Conservation (phyloP, 805 yeast species). For the Candida caryicola region DNA sequence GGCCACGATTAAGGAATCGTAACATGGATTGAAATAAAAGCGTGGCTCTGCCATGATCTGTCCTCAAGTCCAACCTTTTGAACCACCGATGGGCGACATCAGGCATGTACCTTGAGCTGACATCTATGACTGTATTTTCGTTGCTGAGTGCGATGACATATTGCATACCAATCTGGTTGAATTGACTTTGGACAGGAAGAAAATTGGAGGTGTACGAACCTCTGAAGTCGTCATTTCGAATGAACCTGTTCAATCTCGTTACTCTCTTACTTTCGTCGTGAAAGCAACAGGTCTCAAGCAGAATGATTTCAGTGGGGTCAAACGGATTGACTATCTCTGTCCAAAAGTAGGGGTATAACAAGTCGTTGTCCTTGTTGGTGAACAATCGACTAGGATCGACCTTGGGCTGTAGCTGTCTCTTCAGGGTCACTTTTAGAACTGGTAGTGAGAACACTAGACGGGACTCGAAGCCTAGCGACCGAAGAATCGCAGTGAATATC, state of each 20-base stretch:
- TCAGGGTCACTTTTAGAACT: slow-evolving; percentile 13
- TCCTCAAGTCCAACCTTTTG: slow-evolving; percentile 24
- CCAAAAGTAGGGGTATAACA: slow-evolving; percentile 37
- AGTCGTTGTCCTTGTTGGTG: slow-evolving; percentile 28
- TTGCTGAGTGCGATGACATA: slow-evolving; percentile 23
- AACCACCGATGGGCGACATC: slow-evolving; percentile 31
- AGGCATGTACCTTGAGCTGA: slow-evolving; percentile 30
- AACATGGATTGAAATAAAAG: slow-evolving; percentile 25
- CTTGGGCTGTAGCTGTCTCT: slow-evolving; percentile 21
- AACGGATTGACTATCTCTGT: slow-evolving; percentile 34
- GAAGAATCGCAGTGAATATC: slow-evolving; percentile 26
- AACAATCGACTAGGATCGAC: slow-evolving; percentile 16
- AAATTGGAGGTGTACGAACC: slow-evolving; percentile 14
- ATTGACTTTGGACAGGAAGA: slow-evolving; percentile 20
- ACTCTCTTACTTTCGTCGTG: slow-evolving; percentile 26
- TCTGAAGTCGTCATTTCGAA: neutral
- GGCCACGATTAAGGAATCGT: slow-evolving; percentile 15
- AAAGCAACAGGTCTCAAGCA: slow-evolving; percentile 29
- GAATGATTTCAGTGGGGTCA: slow-evolving; percentile 20
- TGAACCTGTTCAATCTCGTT: slow-evolving; percentile 18
- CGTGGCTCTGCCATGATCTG: slow-evolving; percentile 23
- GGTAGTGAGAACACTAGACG: slow-evolving; percentile 34
- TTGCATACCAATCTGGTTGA: slow-evolving; percentile 31
- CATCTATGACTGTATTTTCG: slow-evolving; percentile 22
- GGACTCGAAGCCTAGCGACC: slow-evolving; percentile 28